Percentiles rank a stretch among this genome's conserved stretches.
Conservation (phyloP, 192 early-diverging fungal genomes). For the Backusella sp. region DNA sequence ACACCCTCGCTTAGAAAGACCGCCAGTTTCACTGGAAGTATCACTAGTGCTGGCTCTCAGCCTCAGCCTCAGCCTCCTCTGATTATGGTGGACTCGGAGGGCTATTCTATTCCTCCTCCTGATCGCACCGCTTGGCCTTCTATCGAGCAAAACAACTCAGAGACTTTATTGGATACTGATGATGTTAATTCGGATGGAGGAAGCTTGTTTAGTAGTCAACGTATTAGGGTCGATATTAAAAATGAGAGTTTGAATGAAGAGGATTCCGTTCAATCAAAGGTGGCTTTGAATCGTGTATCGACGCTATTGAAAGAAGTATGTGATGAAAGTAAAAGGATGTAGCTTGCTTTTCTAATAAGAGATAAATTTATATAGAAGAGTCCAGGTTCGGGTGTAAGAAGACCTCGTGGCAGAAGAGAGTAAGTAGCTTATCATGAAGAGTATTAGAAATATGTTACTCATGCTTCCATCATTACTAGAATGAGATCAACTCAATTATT, state of each 20-base stretch:
- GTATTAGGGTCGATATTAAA: slow-evolving; percentile 44
- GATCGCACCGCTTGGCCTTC: slow-evolving; percentile 39
- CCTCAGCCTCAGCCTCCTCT: slow-evolving; percentile 27
- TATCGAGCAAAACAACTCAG: slow-evolving; percentile 4
- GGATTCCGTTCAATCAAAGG: slow-evolving; percentile 22
- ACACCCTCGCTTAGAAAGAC: slow-evolving; percentile 14
- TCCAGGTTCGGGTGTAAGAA: slow-evolving; percentile 12
- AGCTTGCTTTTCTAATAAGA: too few species aligned
- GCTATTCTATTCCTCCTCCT: slow-evolving; percentile 51
- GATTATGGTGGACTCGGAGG: slow-evolving; percentile 46
- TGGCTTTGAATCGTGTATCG: slow-evolving; percentile 35
- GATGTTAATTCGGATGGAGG: slow-evolving; percentile 16
- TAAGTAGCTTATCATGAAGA: slow-evolving; percentile 3
- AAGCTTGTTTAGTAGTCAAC: slow-evolving; percentile 19
- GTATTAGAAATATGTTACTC: not conserved
- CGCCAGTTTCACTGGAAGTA: slow-evolving; percentile 18
- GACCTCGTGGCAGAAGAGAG: slow-evolving; percentile 40
- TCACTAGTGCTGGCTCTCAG: not conserved
- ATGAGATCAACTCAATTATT: slow-evolving; percentile 9
- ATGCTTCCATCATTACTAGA: not conserved
- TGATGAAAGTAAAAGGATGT: too few species aligned
- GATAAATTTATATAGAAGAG: slow-evolving; percentile 17
- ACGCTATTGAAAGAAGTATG: slow-evolving; percentile 36
- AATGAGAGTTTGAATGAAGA: slow-evolving; percentile 27
- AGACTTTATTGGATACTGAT: slow-evolving; percentile 16